Evolutionary conservation across 179 eudicot species (phyloP), one percentile per base, ranked within the genome.

Genomic region (Pouteria campechiana): DNA sequence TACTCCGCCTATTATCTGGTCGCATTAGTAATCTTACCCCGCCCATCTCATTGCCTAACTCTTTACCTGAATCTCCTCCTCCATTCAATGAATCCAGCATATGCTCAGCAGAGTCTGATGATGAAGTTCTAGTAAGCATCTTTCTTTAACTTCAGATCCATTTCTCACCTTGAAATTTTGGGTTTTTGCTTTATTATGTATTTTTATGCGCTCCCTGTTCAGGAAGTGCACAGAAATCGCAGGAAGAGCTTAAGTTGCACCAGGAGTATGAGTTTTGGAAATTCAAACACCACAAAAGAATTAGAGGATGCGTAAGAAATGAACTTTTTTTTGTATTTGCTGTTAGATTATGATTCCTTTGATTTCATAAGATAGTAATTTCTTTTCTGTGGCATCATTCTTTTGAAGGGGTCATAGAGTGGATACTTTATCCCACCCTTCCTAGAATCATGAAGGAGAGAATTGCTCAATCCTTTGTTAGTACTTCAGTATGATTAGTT

Each of bases 41-140:
- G n/a, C n/a, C 58, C 7, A 32, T 37, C 29, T 60, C 76, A 17
- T 15, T 47, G 32, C 54, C 60, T 28, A 31, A 0, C 29, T 60
- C 76, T 21, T 15, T 47, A 28, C 54, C 60, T 28, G 34, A 0
- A 19, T 52, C 70, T 45, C 65, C 75, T 10, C 34, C 0, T 10
- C 13, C 48, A 32, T 39, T 10, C 17, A 31, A 30, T 17, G 62
- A 55, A 36, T 45, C 54, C 16, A 58, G 61, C 29, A 17, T 34
- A 23, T 51, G 67, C 52, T 52, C 76, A 12, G 52, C 30, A 16
- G 76, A 65, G 15, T 61, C 73, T 1, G 73, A 69, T 55, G 44
- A 36, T 45, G 70, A 74, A 43, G 12, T 21, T 1, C 30, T 6
- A 41, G 80, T 74, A 69, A 28, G 48, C 48, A 36, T 31, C 35